These are phyloP conservation scores for Eucalyptus polyanthemos DNA, from an alignment of 345 rosid species.

Conservation along the genomic window DNA sequence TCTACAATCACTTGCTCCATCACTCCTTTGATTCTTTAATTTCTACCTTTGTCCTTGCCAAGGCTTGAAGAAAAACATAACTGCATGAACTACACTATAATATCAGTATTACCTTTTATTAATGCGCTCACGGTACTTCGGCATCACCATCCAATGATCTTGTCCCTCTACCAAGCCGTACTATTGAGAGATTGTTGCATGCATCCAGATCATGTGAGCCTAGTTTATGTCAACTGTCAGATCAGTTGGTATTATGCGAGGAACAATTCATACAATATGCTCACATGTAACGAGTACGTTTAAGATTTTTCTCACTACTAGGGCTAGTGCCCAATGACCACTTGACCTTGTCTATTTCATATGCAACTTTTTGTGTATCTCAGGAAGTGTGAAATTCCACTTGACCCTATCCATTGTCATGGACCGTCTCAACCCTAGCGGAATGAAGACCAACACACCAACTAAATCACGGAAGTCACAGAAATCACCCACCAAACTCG, in stretches of 20 bases:
- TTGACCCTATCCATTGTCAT: background rate
- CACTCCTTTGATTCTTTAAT: too few relatives aligned
- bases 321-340: background rate
- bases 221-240: background rate
- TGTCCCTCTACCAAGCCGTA: background rate
- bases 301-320: too few relatives aligned
- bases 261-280: background rate
- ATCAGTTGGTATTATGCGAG: background rate
- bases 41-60: background rate
- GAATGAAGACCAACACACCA: background rate
- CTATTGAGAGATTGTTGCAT: background rate
- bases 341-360: background rate
- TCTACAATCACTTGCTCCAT: too few relatives aligned
- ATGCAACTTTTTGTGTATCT: background rate
- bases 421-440: background rate
- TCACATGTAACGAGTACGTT: too few relatives aligned
- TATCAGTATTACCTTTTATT: background rate
- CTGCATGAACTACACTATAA: background rate
- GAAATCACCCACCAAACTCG: too few relatives aligned
- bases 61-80: background rate
- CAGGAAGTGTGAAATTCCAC: background rate
- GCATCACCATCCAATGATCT: background rate
- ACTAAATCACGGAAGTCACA: background rate
- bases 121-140: background rate
- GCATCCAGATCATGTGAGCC: background rate